Base-by-base conservation (phyloP, 1,284 basidiomycete genomes). In the Sporisorium exsertum region DNA sequence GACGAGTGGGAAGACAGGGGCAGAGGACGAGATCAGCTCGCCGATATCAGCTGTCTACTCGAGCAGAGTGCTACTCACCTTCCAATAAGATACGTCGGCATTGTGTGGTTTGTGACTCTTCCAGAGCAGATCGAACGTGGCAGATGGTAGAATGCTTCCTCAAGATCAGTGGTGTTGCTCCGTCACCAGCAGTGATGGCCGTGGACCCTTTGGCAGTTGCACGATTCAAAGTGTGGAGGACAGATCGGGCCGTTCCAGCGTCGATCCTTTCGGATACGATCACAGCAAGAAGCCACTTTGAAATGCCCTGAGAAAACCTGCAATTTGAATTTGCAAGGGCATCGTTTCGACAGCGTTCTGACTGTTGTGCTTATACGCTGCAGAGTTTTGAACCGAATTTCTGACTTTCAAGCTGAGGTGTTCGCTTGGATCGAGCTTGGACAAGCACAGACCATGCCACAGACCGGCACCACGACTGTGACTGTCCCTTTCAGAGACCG, bases 21-120 rank as follows among this genome's bases (percentile, higher is more conserved):
- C 16, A 22, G 35, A 45, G 12, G 9, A 51, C 32, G 15, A 59
- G 32, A 42, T 52, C 24, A 64, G 61, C 46, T 18, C 9, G 10
- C 15, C 2, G 24, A 18, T 12, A 8, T 20, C 2, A 33, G 27
- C 7, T 9, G 22, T 12, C 22, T 1, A 20, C 12, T 10, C 10
- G 29, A 50, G 56, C 16, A 40, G 18, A 16, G 22, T 12, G 12
- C n/a, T 1, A 29, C 69, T 65, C 40, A 74, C 72, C 72, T 74
- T 61, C 72, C 72, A 6, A 74, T 43, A 3, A 74, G 56, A 42
- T 74, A 70, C 5, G 52, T 58, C 22, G 72, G 72, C 72, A 74
- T 74, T 33, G 13, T 58, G 46, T 22, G 26, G 33, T 26, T 10
- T 2, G 20, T 18, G 15, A 16, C 13, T 10, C 4, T 3, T 18